Percentiles rank a stretch among this genome's conserved stretches.
Evolutionary conservation across 441 rosid species (phyloP).

Genomic region (Brassica balearica): DNA sequence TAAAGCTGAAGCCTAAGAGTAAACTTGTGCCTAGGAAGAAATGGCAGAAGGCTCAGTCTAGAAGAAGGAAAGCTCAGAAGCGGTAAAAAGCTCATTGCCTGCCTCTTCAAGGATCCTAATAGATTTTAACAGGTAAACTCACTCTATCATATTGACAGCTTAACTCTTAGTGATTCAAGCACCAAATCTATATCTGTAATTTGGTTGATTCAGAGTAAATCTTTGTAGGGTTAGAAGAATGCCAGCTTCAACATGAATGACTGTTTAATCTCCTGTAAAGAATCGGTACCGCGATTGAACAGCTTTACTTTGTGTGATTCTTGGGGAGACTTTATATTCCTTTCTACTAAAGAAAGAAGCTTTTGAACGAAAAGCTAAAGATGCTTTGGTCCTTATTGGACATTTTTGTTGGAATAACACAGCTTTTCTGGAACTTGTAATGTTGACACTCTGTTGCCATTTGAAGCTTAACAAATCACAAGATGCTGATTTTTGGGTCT

Average conservation of each 20-base stretch:
- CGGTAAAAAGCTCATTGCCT: constrained; percentile 47
- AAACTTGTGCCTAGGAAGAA: constrained; percentile 85
- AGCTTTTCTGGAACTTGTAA: constrained; percentile 35
- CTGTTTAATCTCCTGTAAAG: constrained; percentile 6
- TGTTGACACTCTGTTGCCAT: constrained; percentile 29
- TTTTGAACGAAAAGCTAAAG: constrained; percentile 35
- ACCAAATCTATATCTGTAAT: background rate
- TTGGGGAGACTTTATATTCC: constrained; percentile 25
- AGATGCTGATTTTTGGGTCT: constrained; percentile 40
- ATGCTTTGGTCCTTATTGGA: constrained; percentile 48
- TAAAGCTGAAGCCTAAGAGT: constrained; percentile 90
- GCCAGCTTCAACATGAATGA: constrained; percentile 7
- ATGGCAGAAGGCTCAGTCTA: constrained; percentile 85
- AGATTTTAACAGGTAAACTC: constrained; percentile 21
- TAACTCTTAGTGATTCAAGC: too few relatives aligned
- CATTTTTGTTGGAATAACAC: constrained; percentile 38
- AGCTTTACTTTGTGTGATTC: constrained; percentile 37
- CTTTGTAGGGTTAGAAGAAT: background rate
- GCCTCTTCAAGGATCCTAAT: background rate
- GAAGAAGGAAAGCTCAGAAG: constrained; percentile 84
- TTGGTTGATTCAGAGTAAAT: background rate
- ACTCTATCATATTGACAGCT: background rate
- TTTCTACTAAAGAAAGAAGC: constrained; percentile 36
- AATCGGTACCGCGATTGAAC: constrained; percentile 20
- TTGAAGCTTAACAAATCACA: constrained; percentile 34